Percentiles rank a stretch among this genome's conserved stretches.
These are phyloP conservation scores for Monoraphidium neglectum DNA, from an alignment of 139 green algal genomes.

Conservation along the genomic window DNA sequence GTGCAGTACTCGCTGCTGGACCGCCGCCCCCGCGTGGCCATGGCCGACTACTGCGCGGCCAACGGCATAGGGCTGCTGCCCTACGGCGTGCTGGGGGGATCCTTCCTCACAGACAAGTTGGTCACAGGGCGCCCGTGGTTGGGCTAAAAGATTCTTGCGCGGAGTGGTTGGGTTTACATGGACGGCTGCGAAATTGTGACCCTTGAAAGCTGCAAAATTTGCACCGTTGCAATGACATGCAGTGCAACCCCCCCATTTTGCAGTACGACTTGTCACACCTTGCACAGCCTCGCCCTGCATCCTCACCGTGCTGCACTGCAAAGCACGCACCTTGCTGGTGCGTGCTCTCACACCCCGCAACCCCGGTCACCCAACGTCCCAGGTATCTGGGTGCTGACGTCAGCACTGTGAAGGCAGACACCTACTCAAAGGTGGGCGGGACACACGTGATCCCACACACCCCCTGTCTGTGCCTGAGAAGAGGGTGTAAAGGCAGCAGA, in stretches of 20 bases:
- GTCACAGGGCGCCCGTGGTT: conserved; percentile 21
- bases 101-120: conserved; percentile 70
- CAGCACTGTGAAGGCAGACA: conserved; percentile 45
- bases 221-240: neutral
- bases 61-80: conserved; percentile 74
- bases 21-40: conserved; percentile 68
- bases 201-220: neutral
- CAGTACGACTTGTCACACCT: neutral
- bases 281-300: neutral
- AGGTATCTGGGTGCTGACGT: conserved; percentile 48
- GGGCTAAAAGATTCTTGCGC: neutral
- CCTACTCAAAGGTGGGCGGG: conserved; percentile 28
- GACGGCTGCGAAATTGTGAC: neutral
- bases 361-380: conserved; percentile 4
- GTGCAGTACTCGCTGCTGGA: conserved; percentile 91
- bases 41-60: conserved; percentile 64
- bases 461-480: too few relatives aligned
- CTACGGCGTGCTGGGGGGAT: conserved; percentile 82
- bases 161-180: neutral
- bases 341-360: neutral
- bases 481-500: too few relatives aligned
- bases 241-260: neutral
- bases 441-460: too few relatives aligned
- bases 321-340: too few relatives aligned
- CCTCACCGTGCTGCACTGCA: neutral